A percentile compares a stretch with the other conserved stretches of the same genome.
phyloP scores from a whole-genome alignment of 2,329 filamentous ascomycete species.

The Dothideomycetes sp. region DNA sequence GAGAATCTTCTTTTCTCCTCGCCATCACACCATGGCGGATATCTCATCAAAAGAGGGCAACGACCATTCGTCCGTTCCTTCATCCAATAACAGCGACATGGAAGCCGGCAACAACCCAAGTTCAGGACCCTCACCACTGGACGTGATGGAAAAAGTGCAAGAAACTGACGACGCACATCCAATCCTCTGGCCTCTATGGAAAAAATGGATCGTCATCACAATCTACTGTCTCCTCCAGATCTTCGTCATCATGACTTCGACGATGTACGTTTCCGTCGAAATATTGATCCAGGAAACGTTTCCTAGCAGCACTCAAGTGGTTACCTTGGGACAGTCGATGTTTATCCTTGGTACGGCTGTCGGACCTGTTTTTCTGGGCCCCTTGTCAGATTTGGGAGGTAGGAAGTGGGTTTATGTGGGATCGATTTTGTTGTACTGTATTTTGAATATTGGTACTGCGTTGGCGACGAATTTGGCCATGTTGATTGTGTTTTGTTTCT shows the following conservation, averaged over 20 bases:
- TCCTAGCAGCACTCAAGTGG: conserved; percentile 7
- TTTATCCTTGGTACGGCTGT: conserved; percentile 12
- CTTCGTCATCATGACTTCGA: conserved; percentile 11
- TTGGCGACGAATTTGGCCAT: conserved; percentile 14
- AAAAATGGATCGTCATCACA: conserved; percentile 9
- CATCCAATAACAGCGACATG: conserved; percentile 7
- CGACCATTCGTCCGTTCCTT: conserved; percentile 1
- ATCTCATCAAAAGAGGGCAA: conserved; percentile 3
- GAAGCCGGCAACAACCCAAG: background rate
- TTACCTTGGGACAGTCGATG: conserved; percentile 12
- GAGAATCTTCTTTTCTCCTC: background rate
- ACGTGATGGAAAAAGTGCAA: conserved; percentile 6
- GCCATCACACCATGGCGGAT: background rate
- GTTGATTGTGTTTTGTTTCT: conserved; percentile 15
- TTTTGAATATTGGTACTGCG: conserved; percentile 11
- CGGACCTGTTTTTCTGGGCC: conserved; percentile 12
- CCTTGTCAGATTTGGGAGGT: conserved; percentile 10
- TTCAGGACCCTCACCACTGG: conserved; percentile 3
- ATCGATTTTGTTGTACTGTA: conserved; percentile 5
- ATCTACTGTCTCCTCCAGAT: conserved; percentile 10
- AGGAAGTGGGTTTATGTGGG: conserved; percentile 12
- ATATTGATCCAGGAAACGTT: conserved; percentile 1
- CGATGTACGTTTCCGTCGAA: conserved; percentile 9
- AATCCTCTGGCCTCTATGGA: conserved; percentile 7
- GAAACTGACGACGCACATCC: conserved; percentile 6